Evolutionary conservation across 2,329 filamentous ascomycete genomes (phyloP).

Genomic region (Verticillium albo-atrum): DNA sequence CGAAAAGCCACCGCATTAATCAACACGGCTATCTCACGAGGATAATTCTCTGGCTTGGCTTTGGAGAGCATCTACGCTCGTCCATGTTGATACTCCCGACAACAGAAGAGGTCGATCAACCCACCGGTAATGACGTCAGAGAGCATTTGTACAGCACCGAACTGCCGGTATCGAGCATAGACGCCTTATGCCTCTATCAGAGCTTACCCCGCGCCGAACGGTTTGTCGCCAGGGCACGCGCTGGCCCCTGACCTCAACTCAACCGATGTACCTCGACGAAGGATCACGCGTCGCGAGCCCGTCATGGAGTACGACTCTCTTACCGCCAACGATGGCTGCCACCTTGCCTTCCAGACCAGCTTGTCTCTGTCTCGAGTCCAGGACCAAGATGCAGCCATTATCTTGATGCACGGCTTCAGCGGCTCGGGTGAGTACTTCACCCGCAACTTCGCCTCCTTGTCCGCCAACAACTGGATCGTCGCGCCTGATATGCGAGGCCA

Average conservation of each 20-base stretch:
- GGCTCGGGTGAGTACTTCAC: constrained; percentile 33
- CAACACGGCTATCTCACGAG: too few species aligned
- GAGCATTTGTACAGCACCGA: too few species aligned
- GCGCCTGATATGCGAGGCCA: constrained; percentile 35
- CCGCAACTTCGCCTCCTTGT: constrained; percentile 25
- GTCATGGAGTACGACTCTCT: constrained; percentile 22
- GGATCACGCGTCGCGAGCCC: not conserved
- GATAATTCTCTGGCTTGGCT: too few species aligned
- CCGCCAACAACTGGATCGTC: constrained; percentile 26
- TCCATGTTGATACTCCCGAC: too few species aligned
- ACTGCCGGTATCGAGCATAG: too few species aligned
- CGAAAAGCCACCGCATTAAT: too few species aligned
- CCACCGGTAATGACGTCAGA: not conserved
- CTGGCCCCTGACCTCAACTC: not conserved
- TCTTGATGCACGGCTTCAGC: constrained; percentile 36
- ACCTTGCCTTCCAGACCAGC: constrained; percentile 29
- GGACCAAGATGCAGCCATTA: constrained; percentile 17
- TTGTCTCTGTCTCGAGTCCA: constrained; percentile 14
- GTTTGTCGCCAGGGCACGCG: not conserved
- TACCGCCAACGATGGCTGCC: constrained; percentile 26
- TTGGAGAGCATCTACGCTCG: too few species aligned
- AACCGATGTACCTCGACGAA: not conserved
- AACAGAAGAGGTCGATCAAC: too few species aligned
- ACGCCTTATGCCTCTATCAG: not conserved
- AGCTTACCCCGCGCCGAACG: not conserved